Evolutionary conservation across 352 stramenopile species (phyloP).

Genomic region (Elongisporangium undulatum): DNA sequence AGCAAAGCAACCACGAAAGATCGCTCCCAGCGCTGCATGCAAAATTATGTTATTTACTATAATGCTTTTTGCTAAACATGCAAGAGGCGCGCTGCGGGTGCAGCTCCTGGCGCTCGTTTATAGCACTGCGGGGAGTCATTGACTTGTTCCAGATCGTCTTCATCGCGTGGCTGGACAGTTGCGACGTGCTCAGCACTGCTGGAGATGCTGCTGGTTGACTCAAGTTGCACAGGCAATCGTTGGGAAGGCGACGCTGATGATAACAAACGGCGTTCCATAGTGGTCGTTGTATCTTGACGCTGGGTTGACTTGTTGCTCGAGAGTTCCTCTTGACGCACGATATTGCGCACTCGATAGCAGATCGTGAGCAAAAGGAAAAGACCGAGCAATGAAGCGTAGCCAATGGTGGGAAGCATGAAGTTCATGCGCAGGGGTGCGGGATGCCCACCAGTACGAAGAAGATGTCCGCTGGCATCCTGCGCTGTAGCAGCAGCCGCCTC

Average conservation of each 20-base stretch:
- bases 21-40: too few relatives aligned
- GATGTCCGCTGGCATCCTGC: neutral
- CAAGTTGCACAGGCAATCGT: conserved; percentile 3
- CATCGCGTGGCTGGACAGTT: too few relatives aligned
- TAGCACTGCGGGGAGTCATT: conserved; percentile 39
- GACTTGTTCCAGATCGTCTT: conserved; percentile 1
- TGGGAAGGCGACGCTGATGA: conserved; percentile 16
- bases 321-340: conserved; percentile 39
- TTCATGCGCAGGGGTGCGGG: conserved; percentile 11
- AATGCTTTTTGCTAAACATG: too few relatives aligned
- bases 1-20: too few relatives aligned
- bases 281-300: conserved; percentile 19
- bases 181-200: conserved; percentile 24
- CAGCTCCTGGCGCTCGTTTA: conserved; percentile 49
- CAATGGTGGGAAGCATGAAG: conserved; percentile 44
- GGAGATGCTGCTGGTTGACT: conserved; percentile 1
- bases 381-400: conserved; percentile 46
- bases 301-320: conserved; percentile 13
- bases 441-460: conserved; percentile 5
- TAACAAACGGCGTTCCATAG: conserved; percentile 5
- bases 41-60: too few relatives aligned
- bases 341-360: conserved; percentile 47
- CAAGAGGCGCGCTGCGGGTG: conserved; percentile 23
- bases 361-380: conserved; percentile 35
- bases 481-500: conserved; percentile 19